Evolutionary conservation across 192 early-diverging fungal genomes (phyloP).

Genomic region (Pilobolus umbonatus): DNA sequence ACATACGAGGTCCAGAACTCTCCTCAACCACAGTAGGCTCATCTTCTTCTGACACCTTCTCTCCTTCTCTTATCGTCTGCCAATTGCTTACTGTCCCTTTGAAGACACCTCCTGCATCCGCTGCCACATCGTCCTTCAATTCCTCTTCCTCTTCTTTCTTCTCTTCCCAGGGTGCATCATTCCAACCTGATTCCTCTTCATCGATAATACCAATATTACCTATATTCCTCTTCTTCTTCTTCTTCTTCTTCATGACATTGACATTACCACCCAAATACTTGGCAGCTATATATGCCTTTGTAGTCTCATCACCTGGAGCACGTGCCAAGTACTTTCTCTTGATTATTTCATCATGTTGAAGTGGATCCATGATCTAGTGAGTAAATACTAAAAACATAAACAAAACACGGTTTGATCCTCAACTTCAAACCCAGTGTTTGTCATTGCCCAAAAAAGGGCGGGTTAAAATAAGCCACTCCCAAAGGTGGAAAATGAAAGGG

Average conservation of each 20-base stretch:
- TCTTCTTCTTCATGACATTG: conserved; percentile 28
- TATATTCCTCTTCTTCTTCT: conserved; percentile 26
- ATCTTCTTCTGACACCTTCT: neutral
- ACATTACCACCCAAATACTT: conserved; percentile 21
- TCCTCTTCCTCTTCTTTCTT: conserved; percentile 19
- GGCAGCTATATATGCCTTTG: conserved; percentile 36
- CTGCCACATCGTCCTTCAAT: neutral
- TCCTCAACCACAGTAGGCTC: conserved; percentile 21
- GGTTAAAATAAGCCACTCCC: too few species aligned
- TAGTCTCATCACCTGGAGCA: conserved; percentile 30
- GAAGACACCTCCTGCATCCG: neutral
- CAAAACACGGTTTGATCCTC: too few species aligned
- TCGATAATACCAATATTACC: conserved; percentile 39
- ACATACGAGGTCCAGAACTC: conserved; percentile 20
- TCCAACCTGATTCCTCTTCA: conserved; percentile 31
- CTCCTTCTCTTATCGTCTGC: conserved; percentile 24
- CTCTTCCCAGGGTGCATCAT: neutral
- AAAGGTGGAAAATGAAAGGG: too few species aligned
- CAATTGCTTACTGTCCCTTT: conserved; percentile 19
- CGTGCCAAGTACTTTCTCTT: conserved; percentile 31
- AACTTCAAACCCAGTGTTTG: too few species aligned
- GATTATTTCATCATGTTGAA: conserved; percentile 11
- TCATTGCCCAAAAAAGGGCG: too few species aligned
- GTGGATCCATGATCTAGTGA: conserved; percentile 15
- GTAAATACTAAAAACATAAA: too few species aligned